Evolutionary conservation across 2,329 filamentous ascomycete species (phyloP), one percentile per base, ranked within the genome.

Genomic region (Botrytis medusae): DNA sequence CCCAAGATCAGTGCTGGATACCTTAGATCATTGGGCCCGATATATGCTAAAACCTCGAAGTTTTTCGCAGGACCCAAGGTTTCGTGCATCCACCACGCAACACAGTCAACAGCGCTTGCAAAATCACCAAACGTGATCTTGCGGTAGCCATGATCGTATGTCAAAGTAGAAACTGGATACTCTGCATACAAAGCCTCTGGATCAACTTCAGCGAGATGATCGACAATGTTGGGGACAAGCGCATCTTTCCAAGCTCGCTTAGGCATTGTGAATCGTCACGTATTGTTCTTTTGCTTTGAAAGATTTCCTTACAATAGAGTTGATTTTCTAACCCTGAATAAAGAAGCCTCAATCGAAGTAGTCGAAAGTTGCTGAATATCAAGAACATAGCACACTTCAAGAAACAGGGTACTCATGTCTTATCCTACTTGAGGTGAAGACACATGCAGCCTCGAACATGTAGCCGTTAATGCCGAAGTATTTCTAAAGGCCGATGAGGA

Each of bases 11-110:
- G 42, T 25, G 64, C 57, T n/a, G 57, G n/a, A 57, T 51, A 64
- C n/a, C 57, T 51, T n/a, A 70, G 18, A 64, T 73, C 65, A 62
- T 59, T 71, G 32, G 72, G 46, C 0, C 84, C 85, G 64, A 86
- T 82, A 76, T 85, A 86, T 4, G 84, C 83, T 40, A 86, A 79
- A 0, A 83, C 84, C 1, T 82, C 82, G 61, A 82, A 82, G 18
- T 57, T n/a, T 20, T 72, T 54, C 4, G 51, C 46, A 6, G 37
- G 44, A 20, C 75, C 75, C 29, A 76, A 25, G 20, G 29, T 25
- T 32, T 75, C 48, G 7, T 71, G 34, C 25, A 77, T 34, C 65
- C 67, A 74, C 74, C 74, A 77, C 32, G 76, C 76, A 10, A 73
- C 64, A 46, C 67, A 64, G 69, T 77, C 61, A 7, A 77, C 59